Evolutionary conservation across 108 stramenopile genomes (phyloP), one percentile per base, ranked within the genome.

Genomic region (Conticribra guillardii): DNA sequence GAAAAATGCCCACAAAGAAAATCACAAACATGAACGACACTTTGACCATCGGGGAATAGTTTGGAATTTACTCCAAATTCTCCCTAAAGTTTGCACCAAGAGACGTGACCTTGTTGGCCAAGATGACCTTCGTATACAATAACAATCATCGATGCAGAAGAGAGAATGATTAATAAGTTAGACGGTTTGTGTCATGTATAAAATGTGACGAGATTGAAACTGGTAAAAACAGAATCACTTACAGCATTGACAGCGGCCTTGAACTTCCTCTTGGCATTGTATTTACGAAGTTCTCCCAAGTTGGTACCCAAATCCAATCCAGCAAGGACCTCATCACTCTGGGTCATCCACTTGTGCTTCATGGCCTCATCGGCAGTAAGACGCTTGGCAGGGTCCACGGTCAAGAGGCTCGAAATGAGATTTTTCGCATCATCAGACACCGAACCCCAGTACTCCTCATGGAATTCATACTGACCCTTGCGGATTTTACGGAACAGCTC

Each of bases 401-500:
- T 85, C 61, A 97, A 73, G 24, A 97, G 65, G 18, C 63, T 64
- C 9, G 65, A 62, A 55, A 97, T 93, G 66, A 97, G 66, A 29
- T 85, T 69, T 73, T 95, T 95, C 58, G 96, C 96, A 66, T 86
- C 89, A 15, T 85, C 62, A 1, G 85, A 83, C 0, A 97, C 92
- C 32, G 83, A 73, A 64, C 84, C 87, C 94, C 94, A 97, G 78
- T 96, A 96, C 53, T 92, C 89, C 21, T 84, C 86, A 60, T 91
- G 91, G 66, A 96, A 94, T 74, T 94, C 87, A 59, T 87, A 94
- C 47, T 91, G 85, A 26, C 92, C 93, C 67, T 87, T 89, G 49
- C 91, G 84, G 49, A 96, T 97, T 52, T 90, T 92, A 24, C 92
- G 88, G 89, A 97, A 98, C 7, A 99, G 85, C 58, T 96, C 93